Conservation (phyloP, 805 yeast genomes). For the Zygoascus biomembranicola region DNA sequence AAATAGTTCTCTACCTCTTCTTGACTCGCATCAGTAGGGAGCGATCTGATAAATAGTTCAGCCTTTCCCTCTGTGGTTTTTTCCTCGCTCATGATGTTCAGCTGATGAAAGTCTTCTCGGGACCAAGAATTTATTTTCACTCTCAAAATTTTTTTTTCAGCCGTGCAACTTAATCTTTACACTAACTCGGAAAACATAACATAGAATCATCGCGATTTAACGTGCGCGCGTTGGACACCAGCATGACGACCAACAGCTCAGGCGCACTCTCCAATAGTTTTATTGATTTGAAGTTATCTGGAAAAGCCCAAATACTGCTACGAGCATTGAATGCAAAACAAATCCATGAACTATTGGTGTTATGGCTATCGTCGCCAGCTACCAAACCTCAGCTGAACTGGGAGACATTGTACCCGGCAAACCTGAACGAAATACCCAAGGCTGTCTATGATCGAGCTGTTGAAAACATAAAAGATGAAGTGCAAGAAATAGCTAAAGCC, state of each 20-base stretch:
- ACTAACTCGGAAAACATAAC: background rate
- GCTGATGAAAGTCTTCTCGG: background rate
- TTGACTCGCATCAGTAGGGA: conserved; percentile 73
- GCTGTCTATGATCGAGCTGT: conserved; percentile 1
- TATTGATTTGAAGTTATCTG: conserved; percentile 11
- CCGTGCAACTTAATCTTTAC: background rate
- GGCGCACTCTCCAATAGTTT: conserved; percentile 7
- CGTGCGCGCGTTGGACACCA: background rate
- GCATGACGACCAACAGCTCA: background rate
- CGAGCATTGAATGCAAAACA: conserved; percentile 4
- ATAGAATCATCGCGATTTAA: background rate
- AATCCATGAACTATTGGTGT: conserved; percentile 4
- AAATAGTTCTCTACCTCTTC: conserved; percentile 79
- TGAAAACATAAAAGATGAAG: conserved; percentile 6
- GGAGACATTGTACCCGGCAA: background rate
- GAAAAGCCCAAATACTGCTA: conserved; percentile 4
- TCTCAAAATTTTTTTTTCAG: background rate
- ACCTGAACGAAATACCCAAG: background rate
- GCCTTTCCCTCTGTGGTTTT: conserved; percentile 5
- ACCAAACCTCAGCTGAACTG: conserved; percentile 5
- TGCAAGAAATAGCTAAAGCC: background rate
- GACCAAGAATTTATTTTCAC: background rate
- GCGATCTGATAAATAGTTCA: conserved; percentile 69
- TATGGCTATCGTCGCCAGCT: conserved; percentile 7
- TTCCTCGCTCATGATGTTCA: background rate